Evolutionary conservation across 768 basidiomycete genomes (phyloP), one percentile per base, ranked within the genome.

Genomic region (Kwoniella mangroviensis): DNA sequence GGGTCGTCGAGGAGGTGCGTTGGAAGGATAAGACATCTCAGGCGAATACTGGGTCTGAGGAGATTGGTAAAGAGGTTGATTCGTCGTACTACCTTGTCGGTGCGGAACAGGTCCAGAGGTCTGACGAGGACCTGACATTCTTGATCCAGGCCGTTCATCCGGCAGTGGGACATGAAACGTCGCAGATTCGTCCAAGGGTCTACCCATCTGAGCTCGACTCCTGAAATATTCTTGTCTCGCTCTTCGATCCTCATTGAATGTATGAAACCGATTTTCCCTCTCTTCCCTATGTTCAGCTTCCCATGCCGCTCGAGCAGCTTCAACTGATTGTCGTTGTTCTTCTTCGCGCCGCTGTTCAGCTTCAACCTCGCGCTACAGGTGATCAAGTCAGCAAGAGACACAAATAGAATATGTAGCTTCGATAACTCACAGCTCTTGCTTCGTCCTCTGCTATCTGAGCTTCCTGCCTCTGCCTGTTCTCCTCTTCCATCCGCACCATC

Each of bases 361-460:
- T 17, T 74, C 69, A 3, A 78, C 67, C 52, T 78, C 70, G 19
- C 75, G 75, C 77, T 80, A 43, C 21, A 13, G 4, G 55, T 76
- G 67, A 78, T 71, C 62, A 59, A 22, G 22, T 34, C 34, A 34
- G 34, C 34, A 26, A 26, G 51, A 53, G 22, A 52, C 40, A 53
- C 26, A 24, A 28, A 3, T 12, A 52, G 41, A 22, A 51, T 26
- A 0, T 42, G 56, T 49, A 61, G 40, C 34, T 3, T 24, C 42
- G 19, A n/a, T 24, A 2, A 73, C 79, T 75, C 63, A 80, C 79
- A 41, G 79, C 79, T 75, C 73, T 63, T 13, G 58, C 56, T 52
- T 73, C 79, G 69, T 83, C 82, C 42, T 73, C 68, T 28, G 70
- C 70, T 2, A 80, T 72, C 63, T 80, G 79, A 17, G 68, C 71